Percentiles rank a stretch among this genome's conserved stretches.
Conservation (phyloP, 2,329 filamentous ascomycete genomes). For the Nemania diffusa region DNA sequence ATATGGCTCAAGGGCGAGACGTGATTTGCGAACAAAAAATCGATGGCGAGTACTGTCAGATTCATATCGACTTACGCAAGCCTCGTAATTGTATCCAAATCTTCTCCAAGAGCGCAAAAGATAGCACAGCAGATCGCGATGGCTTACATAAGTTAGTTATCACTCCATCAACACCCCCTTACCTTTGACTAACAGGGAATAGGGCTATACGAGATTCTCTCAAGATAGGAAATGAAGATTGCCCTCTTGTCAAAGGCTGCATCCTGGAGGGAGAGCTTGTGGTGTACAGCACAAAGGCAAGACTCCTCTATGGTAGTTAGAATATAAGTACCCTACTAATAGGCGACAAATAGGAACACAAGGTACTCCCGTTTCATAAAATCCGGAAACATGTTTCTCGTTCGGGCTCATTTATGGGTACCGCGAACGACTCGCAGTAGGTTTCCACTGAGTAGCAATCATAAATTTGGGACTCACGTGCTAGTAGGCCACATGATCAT, state of each 20-base stretch:
- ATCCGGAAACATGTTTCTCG: constrained; percentile 82
- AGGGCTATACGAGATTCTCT: constrained; percentile 71
- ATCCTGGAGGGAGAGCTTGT: constrained; percentile 88
- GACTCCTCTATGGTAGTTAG: constrained; percentile 19
- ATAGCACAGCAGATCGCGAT: constrained; percentile 78
- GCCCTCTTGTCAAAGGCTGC: constrained; percentile 71
- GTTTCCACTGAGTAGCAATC: constrained; percentile 39
- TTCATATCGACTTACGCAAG: constrained; percentile 78
- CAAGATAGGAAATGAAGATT: constrained; percentile 66
- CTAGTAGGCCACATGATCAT: constrained; percentile 56
- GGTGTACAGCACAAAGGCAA: constrained; percentile 74
- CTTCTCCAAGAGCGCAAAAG: constrained; percentile 92
- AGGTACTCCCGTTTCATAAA: constrained; percentile 80
- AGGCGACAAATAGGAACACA: constrained; percentile 56
- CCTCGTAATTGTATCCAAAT: constrained; percentile 72
- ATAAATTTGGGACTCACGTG: constrained; percentile 35
- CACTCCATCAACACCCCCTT: not conserved
- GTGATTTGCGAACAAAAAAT: constrained; percentile 85
- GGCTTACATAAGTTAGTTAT: constrained; percentile 64
- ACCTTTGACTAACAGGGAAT: constrained; percentile 14
- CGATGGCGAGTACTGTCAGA: constrained; percentile 90
- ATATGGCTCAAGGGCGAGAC: constrained; percentile 67
- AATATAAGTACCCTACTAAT: not conserved
- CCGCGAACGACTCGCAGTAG: constrained; percentile 74
- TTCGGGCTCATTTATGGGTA: constrained; percentile 76